Conservation (phyloP, 1,284 basidiomycete species). For the Stereum hirsutum region DNA sequence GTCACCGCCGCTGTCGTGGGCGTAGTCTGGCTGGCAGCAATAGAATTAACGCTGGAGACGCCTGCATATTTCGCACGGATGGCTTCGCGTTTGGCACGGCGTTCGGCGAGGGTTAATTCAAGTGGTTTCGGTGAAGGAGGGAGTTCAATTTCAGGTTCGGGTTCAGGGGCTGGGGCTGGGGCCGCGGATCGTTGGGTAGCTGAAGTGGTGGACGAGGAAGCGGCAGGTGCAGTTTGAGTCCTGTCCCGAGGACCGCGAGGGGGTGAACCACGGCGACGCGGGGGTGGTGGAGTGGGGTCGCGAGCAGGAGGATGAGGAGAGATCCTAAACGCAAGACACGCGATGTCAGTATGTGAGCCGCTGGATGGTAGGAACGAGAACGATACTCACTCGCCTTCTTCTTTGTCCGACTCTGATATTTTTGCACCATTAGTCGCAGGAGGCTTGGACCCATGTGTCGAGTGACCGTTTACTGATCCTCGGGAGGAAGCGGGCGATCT, state of each 20-base stretch:
- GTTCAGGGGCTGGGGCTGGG: constrained; percentile 21
- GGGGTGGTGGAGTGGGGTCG: constrained; percentile 17
- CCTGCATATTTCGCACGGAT: constrained; percentile 79
- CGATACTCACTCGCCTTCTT: constrained; percentile 74
- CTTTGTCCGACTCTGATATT: constrained; percentile 58
- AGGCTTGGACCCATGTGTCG: constrained; percentile 14
- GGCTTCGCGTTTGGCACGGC: constrained; percentile 74
- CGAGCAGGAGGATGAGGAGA: constrained; percentile 39
- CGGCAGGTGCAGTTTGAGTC: constrained; percentile 15
- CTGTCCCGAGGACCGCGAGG: constrained; percentile 1
- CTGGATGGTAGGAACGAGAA: constrained; percentile 5
- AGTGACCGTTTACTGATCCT: constrained; percentile 12
- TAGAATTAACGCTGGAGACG: constrained; percentile 27
- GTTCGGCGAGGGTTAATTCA: constrained; percentile 68
- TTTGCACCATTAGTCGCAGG: too few species aligned
- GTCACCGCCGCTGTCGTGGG: too few species aligned
- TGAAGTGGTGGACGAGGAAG: constrained; percentile 10
- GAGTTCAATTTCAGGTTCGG: constrained; percentile 52
- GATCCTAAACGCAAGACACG: constrained; percentile 36
- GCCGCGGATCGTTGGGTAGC: constrained; percentile 5
- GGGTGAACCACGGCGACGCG: constrained; percentile 10
- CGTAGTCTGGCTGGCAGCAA: too few species aligned
- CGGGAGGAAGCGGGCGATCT: constrained; percentile 13
- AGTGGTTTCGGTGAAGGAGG: constrained; percentile 49
- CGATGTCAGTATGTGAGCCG: constrained; percentile 4